Base-by-base conservation (phyloP, 257 asterid genomes). In the Mitragyna speciosa region DNA sequence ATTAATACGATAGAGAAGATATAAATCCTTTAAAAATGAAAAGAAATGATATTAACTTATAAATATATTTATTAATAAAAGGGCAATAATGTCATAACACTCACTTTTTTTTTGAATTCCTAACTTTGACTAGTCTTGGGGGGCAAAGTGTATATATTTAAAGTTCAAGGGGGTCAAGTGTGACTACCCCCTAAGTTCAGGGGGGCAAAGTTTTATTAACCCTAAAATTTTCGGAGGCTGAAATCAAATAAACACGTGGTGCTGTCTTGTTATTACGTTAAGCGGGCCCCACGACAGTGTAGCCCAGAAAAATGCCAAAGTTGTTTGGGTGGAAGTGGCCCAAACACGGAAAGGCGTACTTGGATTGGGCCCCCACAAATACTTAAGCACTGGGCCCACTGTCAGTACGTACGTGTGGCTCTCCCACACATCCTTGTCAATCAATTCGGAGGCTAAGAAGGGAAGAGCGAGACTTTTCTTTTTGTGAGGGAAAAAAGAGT, bases 261-360 rank as follows among this genome's bases (percentile, higher is more conserved):
- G 28, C 6, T 80, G 76, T 73, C 69, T 17, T n/a, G 26, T 12
- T 67, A 76, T 61, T 43, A 31, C 48, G 56, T n/a, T 15, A 28
- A 11, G 5, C 15, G 52, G 80, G 7, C 31, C 80, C 80, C 47
- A 43, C 30, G 12, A 16, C 28, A 19, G 61, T 79, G 73, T 36
- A 66, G 61, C 76, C 83, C 79, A 73, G 28, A 69, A 15, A 45
- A 15, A 5, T n/a, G n/a, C 20, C 65, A 68, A 22, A 67, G 19
- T 28, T 22, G 7, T 5, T 12, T 28, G 41, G n/a, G n/a, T 6
- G 26, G 12, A 67, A 80, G 83, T 68, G 70, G 83, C 70, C 79
- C 79, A 80, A 76, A 80, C 83, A 45, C 79, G 70, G 83, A 66
- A 80, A 64, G 39, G 17, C 17, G 52, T 49, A 74, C 39, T 49